phyloP scores from a whole-genome alignment of 2,329 filamentous ascomycete species.

The Westerdykella sp. region DNA sequence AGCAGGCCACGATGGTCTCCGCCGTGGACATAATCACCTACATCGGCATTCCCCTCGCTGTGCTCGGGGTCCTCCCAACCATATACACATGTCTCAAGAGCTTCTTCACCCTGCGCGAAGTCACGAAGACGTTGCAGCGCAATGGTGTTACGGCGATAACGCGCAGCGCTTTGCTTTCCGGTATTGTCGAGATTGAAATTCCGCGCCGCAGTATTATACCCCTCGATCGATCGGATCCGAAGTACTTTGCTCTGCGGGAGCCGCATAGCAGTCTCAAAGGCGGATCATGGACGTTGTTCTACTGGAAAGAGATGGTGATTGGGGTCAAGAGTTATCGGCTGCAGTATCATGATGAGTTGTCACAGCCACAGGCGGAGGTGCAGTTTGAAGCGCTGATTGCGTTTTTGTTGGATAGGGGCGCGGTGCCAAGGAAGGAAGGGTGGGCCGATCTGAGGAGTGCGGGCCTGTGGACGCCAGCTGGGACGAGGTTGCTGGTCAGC shows the following conservation, averaged over 20 bases:
- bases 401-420: constrained; percentile 53
- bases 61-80: constrained; percentile 58
- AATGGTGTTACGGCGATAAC: constrained; percentile 54
- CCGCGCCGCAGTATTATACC: constrained; percentile 60
- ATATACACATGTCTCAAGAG: constrained; percentile 60
- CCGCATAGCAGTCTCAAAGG: constrained; percentile 52
- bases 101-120: constrained; percentile 54
- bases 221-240: constrained; percentile 49
- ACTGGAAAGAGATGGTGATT: constrained; percentile 59
- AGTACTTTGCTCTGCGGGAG: constrained; percentile 54
- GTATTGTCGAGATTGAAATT: constrained; percentile 60
- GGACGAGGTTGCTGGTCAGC: constrained; percentile 20
- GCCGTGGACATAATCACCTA: constrained; percentile 25
- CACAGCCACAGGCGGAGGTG: constrained; percentile 45
- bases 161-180: constrained; percentile 58
- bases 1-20: not conserved
- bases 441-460: constrained; percentile 16
- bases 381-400: constrained; percentile 56
- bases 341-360: constrained; percentile 51
- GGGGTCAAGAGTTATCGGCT: constrained; percentile 57
- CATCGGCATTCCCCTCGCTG: constrained; percentile 48
- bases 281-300: constrained; percentile 59
- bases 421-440: constrained; percentile 13
- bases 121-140: constrained; percentile 53
- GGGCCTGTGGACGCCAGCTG: constrained; percentile 27